Evolutionary conservation across 192 early-diverging fungal species (phyloP), one percentile per base, ranked within the genome.

Genomic region (Entrophospora sp.): DNA sequence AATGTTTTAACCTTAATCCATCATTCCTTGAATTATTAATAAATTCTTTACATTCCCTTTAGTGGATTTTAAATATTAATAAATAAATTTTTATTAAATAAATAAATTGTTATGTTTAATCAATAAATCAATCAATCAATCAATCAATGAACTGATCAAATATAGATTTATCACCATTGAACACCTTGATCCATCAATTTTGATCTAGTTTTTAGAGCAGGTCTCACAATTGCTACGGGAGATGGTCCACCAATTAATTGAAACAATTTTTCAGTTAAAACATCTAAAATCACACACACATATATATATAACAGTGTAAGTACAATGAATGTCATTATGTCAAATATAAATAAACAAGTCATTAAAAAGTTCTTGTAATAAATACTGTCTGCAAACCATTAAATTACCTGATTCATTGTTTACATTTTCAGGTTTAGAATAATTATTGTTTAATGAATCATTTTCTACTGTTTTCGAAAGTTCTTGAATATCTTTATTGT

Each of bases 11-110:
- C 5, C 77, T 76, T 43, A 92, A 68, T 16, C 79, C 76, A 70
- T 92, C 91, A 10, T 58, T 77, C 63, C 92, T 81, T 3, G 88
- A 88, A 36, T 89, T 87, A 74, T 90, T 91, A 22, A 76, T 78
- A 71, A 94, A 92, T 1, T 79, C 73, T 9, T 77, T 76, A 76
- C 79, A 86, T 5, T 75, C 78, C 90, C 87, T 87, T 51, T 49
- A 20, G 16, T 32, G 27, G 13, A n/a, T n/a, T 10, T 9, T 14
- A 22, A 58, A 24, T 27, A 9, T 46, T 35, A 37, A 1, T 48
- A 27, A 24, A 40, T 14, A 24, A 10, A 51, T 2, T 1, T 34
- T 18, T 18, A 35, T 27, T 30, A 6, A 7, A 22, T 52, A 6
- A 13, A 6, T 6, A 10, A 10, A 27, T 8, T 28, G 25, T 13